These are phyloP conservation scores for Fusarium musae DNA, from an alignment of 2,329 filamentous ascomycete genomes.

Conservation along the genomic window DNA sequence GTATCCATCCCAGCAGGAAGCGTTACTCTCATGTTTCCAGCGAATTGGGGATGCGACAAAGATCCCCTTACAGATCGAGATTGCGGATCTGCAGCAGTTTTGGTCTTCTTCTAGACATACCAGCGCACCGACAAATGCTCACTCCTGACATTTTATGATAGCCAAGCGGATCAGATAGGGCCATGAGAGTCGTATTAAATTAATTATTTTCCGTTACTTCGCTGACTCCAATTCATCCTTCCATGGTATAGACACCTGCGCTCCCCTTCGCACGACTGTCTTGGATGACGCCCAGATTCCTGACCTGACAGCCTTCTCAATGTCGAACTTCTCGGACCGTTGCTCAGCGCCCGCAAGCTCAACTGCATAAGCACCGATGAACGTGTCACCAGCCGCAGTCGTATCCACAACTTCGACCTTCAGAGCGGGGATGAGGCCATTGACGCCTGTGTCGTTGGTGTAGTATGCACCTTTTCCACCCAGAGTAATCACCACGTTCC, in stretches of 20 bases:
- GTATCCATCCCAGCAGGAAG: slow-evolving; percentile 14
- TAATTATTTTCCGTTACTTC: neutral
- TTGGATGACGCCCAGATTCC: slow-evolving; percentile 12
- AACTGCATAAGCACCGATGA: slow-evolving; percentile 85
- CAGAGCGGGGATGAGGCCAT: slow-evolving; percentile 68
- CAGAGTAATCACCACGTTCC: slow-evolving; percentile 84
- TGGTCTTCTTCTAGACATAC: slow-evolving; percentile 17
- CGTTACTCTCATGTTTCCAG: slow-evolving; percentile 10
- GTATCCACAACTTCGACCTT: slow-evolving; percentile 88
- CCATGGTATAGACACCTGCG: slow-evolving; percentile 22
- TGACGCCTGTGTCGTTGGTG: slow-evolving; percentile 55
- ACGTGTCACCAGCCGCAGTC: slow-evolving; percentile 93
- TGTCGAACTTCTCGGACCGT: neutral
- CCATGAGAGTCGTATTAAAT: neutral
- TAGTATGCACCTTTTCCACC: slow-evolving; percentile 81
- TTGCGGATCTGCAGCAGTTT: slow-evolving; percentile 13
- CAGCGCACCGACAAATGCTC: slow-evolving; percentile 1
- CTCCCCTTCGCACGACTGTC: slow-evolving; percentile 11
- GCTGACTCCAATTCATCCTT: slow-evolving; percentile 6
- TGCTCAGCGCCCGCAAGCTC: neutral
- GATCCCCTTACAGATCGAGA: slow-evolving; percentile 3
- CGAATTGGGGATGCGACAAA: slow-evolving; percentile 14
- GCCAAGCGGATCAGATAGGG: too few relatives aligned
- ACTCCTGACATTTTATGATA: neutral
- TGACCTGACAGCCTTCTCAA: slow-evolving; percentile 1